Percentiles rank a stretch among this genome's conserved stretches.
These are phyloP conservation scores for Fonsecaea multimorphosa DNA, from an alignment of 2,329 filamentous ascomycete species.

Conservation along the genomic window DNA sequence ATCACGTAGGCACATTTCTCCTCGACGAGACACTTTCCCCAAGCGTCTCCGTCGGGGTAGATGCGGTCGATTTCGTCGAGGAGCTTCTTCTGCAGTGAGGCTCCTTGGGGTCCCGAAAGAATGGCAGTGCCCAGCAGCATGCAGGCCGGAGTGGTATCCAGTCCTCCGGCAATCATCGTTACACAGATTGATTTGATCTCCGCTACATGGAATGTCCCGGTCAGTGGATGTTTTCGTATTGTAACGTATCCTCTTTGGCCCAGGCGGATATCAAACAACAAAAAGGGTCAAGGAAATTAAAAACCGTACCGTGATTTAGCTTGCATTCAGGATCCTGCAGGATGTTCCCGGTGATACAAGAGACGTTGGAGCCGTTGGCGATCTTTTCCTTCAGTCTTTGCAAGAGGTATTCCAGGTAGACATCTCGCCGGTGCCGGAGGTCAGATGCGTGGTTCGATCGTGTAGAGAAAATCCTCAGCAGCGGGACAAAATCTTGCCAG, in stretches of 20 bases:
- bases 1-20: conserved; percentile 79
- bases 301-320: conserved; percentile 62
- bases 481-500: conserved; percentile 81
- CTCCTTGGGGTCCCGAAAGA: conserved; percentile 69
- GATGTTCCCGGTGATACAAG: conserved; percentile 73
- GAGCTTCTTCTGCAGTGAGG: conserved; percentile 71
- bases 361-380: conserved; percentile 66
- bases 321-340: conserved; percentile 72
- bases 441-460: conserved; percentile 65
- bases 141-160: conserved; percentile 80
- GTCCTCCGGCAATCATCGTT: conserved; percentile 81
- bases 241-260: no score
- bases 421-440: conserved; percentile 71
- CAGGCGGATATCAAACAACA: no score
- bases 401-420: conserved; percentile 65
- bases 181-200: conserved; percentile 81
- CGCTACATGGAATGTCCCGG: conserved; percentile 51
- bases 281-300: conserved; percentile 1
- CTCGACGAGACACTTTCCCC: conserved; percentile 72
- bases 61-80: conserved; percentile 71
- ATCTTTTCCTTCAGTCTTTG: conserved; percentile 66
- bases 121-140: conserved; percentile 79
- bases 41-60: conserved; percentile 74
- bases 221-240: neutral
- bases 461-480: conserved; percentile 68